Percentiles rank a stretch among this genome's conserved stretches.
Conservation (phyloP, 331 rosid species). For the Cydonia oblonga region DNA sequence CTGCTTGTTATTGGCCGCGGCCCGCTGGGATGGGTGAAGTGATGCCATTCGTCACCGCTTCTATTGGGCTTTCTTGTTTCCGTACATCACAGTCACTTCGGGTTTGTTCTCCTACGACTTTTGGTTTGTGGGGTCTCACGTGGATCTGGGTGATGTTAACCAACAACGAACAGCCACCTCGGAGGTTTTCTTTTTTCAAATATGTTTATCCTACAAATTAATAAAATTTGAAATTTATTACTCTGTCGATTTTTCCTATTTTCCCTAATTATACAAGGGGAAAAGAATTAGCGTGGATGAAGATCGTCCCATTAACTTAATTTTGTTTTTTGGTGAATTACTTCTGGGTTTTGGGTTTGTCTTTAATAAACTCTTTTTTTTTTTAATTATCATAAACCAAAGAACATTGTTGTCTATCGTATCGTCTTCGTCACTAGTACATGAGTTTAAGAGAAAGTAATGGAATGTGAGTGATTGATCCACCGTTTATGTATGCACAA, state of each 20-base stretch:
- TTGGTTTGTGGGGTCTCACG: not conserved
- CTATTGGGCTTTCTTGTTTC: not conserved
- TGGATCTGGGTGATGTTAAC: not conserved
- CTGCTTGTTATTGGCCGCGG: not conserved
- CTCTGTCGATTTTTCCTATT: not conserved
- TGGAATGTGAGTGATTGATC: too few species aligned
- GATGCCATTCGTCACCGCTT: not conserved
- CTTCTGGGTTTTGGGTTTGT: not conserved
- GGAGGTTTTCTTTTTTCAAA: too few species aligned
- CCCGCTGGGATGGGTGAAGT: not conserved
- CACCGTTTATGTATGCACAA: too few species aligned
- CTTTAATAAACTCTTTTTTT: not conserved
- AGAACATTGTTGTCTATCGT: not conserved
- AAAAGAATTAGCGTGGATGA: not conserved
- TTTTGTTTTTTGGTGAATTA: too few species aligned
- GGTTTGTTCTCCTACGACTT: not conserved
- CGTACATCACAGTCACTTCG: constrained; percentile 1
- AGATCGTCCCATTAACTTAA: not conserved
- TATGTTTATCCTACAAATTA: too few species aligned
- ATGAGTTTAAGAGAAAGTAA: too few species aligned
- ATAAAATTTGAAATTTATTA: not conserved
- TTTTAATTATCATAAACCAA: not conserved
- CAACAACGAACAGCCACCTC: not conserved
- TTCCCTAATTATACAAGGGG: not conserved
- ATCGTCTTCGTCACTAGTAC: not conserved